Evolutionary conservation across 768 basidiomycete species (phyloP).

Genomic region (Phlegmacium glaucopus): DNA sequence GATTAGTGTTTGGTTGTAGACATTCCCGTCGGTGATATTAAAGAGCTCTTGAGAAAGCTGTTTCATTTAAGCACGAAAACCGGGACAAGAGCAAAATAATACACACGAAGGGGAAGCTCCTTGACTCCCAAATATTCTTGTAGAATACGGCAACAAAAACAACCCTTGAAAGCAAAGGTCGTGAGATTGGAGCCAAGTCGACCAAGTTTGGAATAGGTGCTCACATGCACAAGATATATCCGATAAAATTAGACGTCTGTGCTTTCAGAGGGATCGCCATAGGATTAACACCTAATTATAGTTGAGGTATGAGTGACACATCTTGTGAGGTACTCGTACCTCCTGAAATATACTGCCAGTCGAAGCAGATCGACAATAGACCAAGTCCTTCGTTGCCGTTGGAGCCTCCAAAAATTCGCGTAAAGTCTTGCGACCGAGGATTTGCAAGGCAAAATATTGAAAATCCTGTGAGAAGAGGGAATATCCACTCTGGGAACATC

Average conservation of each 20-base stretch:
- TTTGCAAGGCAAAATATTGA: constrained; percentile 57
- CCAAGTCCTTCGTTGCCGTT: constrained; percentile 68
- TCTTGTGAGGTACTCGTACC: constrained; percentile 12
- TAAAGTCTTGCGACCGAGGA: constrained; percentile 41
- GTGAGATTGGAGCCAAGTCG: not conserved
- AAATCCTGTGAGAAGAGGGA: constrained; percentile 58
- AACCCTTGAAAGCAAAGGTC: constrained; percentile 20
- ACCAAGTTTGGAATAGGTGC: constrained; percentile 10
- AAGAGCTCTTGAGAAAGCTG: constrained; percentile 52
- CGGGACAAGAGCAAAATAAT: not conserved
- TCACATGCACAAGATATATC: constrained; percentile 48
- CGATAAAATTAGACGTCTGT: constrained; percentile 46
- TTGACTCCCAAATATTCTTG: constrained; percentile 49
- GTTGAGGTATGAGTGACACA: constrained; percentile 1
- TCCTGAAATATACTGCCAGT: constrained; percentile 60
- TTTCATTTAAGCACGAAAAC: constrained; percentile 14
- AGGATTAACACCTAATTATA: constrained; percentile 34
- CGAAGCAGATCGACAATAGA: constrained; percentile 52
- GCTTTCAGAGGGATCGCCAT: constrained; percentile 50
- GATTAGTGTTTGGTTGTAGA: constrained; percentile 45
- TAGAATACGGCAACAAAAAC: constrained; percentile 52
- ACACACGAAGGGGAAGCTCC: constrained; percentile 26
- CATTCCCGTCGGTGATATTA: constrained; percentile 37
- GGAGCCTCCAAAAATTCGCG: constrained; percentile 60
- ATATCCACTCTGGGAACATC: constrained; percentile 51